A percentile compares a stretch with the other conserved stretches of the same genome.
phyloP scores from a whole-genome alignment of 1,139 yeast species.

The Pichia sp. region DNA sequence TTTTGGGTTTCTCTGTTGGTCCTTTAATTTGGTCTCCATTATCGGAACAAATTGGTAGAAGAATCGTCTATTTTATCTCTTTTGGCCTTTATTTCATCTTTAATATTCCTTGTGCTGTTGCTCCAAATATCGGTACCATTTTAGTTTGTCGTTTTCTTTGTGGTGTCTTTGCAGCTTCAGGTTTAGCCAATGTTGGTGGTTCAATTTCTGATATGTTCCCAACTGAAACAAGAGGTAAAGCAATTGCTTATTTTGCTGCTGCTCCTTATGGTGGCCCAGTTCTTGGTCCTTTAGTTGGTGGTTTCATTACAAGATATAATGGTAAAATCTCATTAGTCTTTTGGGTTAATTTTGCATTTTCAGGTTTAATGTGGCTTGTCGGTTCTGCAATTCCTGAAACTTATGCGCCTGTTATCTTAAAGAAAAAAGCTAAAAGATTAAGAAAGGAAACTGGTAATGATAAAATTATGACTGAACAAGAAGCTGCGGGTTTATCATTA shows the following conservation, averaged over 20 bases:
- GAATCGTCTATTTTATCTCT: constrained; percentile 75
- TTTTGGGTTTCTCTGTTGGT: constrained; percentile 80
- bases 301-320: constrained; percentile 70
- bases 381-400: constrained; percentile 73
- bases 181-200: constrained; percentile 82
- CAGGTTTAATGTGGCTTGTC: constrained; percentile 72
- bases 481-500: constrained; percentile 64
- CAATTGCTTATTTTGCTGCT: constrained; percentile 84
- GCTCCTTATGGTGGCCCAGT: constrained; percentile 94
- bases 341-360: constrained; percentile 91
- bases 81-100: constrained; percentile 68
- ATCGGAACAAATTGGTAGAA: constrained; percentile 79
- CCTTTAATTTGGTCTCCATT: constrained; percentile 89
- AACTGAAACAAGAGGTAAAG: constrained; percentile 73
- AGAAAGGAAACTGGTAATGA: constrained; percentile 76
- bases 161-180: constrained; percentile 83
- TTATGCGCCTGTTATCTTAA: constrained; percentile 80
- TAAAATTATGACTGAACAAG: constrained; percentile 88
- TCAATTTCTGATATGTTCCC: constrained; percentile 83
- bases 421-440: constrained; percentile 58
- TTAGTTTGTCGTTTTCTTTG: constrained; percentile 76
- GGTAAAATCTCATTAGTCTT: constrained; percentile 62
- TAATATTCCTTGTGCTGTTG: constrained; percentile 83
- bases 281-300: constrained; percentile 83
- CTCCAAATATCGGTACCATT: constrained; percentile 76